Percentiles rank a stretch among this genome's conserved stretches.
These are phyloP conservation scores for Fraxinus latifolia DNA, from an alignment of 305 asterid species.

Conservation along the genomic window DNA sequence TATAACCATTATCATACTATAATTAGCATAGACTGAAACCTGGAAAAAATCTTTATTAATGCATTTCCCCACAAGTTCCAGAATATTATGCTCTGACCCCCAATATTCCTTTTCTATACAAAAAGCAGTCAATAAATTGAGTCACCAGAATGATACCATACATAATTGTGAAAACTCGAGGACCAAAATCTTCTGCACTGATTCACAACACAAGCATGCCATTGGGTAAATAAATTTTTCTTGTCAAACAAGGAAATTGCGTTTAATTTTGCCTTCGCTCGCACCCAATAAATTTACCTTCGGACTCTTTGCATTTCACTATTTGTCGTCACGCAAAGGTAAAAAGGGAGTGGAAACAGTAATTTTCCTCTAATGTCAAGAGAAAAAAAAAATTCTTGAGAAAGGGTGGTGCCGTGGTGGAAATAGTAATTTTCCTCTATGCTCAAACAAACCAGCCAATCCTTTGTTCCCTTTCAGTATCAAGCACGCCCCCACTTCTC, in stretches of 20 bases:
- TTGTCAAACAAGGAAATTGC: slow-evolving; percentile 25
- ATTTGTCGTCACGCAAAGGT: slow-evolving; percentile 2
- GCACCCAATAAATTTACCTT: background rate
- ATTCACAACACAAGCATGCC: background rate
- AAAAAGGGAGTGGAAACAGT: background rate
- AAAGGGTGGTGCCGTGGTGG: background rate
- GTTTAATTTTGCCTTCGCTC: slow-evolving; percentile 7
- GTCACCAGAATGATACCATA: slow-evolving; percentile 31
- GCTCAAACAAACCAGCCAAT: background rate
- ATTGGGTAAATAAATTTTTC: slow-evolving; percentile 21
- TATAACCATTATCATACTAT: background rate
- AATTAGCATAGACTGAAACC: background rate
- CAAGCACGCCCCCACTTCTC: slow-evolving; percentile 3
- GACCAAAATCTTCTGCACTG: slow-evolving; percentile 12
- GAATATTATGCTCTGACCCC: slow-evolving; percentile 26
- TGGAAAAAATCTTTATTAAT: background rate
- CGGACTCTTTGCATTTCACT: slow-evolving; percentile 23
- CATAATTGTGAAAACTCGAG: slow-evolving; percentile 28
- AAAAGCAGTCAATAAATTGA: slow-evolving; percentile 15
- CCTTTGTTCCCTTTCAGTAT: background rate
- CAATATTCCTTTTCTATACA: slow-evolving; percentile 24
- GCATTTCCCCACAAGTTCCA: slow-evolving; percentile 1
- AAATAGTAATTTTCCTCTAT: background rate
- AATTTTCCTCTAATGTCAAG: background rate
- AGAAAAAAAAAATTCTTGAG: background rate